These are phyloP conservation scores for Bullera alba DNA, from an alignment of 768 basidiomycete species.

Conservation along the genomic window DNA sequence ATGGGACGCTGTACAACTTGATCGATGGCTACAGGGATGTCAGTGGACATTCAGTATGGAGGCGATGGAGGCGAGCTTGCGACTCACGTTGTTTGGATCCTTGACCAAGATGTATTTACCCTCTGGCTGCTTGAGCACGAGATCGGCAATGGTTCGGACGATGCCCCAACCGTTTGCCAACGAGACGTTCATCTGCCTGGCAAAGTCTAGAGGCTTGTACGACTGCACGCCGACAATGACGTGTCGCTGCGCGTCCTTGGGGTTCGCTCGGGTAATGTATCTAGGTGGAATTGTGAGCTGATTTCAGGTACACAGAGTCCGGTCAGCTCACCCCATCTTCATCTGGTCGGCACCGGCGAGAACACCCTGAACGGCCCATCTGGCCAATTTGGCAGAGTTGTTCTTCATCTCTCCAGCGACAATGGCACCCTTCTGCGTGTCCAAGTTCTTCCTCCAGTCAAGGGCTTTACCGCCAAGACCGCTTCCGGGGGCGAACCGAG, in stretches of 20 bases:
- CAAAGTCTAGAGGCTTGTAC: constrained; percentile 89
- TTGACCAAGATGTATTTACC: constrained; percentile 96
- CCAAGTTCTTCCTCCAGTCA: constrained; percentile 98
- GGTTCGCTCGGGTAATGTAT: constrained; percentile 88
- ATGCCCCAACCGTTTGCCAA: constrained; percentile 98
- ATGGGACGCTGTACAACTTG: constrained; percentile 86
- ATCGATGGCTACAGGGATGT: constrained; percentile 66
- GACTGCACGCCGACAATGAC: constrained; percentile 91
- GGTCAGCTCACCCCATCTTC: constrained; percentile 79
- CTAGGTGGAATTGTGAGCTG: constrained; percentile 47
- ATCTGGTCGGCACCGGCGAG: constrained; percentile 90
- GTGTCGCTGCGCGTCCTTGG: constrained; percentile 91
- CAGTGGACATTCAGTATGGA: not conserved
- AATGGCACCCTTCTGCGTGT: constrained; percentile 92
- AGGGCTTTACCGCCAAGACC: constrained; percentile 92
- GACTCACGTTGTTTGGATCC: constrained; percentile 88
- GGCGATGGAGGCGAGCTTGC: not conserved
- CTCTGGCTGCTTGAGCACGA: constrained; percentile 94
- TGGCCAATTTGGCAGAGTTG: constrained; percentile 93
- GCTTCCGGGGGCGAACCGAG: constrained; percentile 56
- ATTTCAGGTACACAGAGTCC: not conserved
- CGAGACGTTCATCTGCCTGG: constrained; percentile 88
- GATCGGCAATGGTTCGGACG: constrained; percentile 84
- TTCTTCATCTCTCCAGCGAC: constrained; percentile 99
- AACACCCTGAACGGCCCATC: constrained; percentile 93